Base-by-base conservation (phyloP, 2,329 filamentous ascomycete species). In the Davidsoniella neocaledoniae region DNA sequence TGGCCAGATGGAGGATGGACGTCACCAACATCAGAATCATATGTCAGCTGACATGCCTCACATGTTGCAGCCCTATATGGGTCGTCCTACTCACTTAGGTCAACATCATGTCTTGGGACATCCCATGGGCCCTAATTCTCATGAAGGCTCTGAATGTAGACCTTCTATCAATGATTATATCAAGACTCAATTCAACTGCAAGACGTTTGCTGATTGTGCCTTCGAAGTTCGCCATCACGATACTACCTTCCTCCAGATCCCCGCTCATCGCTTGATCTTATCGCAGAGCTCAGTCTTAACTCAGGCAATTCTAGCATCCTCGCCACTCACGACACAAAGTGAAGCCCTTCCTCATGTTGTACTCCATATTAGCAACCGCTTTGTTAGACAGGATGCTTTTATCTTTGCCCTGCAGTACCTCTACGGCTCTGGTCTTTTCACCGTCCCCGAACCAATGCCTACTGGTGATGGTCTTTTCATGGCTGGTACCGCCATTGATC, bases 321-420 rank as follows among this genome's bases (percentile, higher is more conserved):
- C 58, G 1, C 52, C 53, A 8, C 61, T 55, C 49, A 62, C 57
- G 7, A 56, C 62, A 54, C 46, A 47, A 19, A 29, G 44, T 17
- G 37, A 49, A 16, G 25, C 23, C 14, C 4, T 39, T 14, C 63
- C 65, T 19, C 65, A 61, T 36, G 60, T 75, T 33, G 58, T 68
- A 2, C 60, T 79, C 16, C 66, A 72, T 54, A 66, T 69, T 4
- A 64, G 68, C 48, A 73, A 74, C 58, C 65, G 67, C 29, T 77
- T 72, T 62, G 60, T 78, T 25, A 68, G 70, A 21, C 67, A 72
- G 3, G 73, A 78, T 56, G 65, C 72, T 1, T 77, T 78, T 58
- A 73, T 70, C 61, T 69, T 69, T 58, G 71, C 72, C 1, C 63
- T 74, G n/a, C 74, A 77, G 57, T 66, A 69, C 42, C 63, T 80